phyloP scores from a whole-genome alignment of 345 rosid genomes.

The Syzygium oleosum region DNA sequence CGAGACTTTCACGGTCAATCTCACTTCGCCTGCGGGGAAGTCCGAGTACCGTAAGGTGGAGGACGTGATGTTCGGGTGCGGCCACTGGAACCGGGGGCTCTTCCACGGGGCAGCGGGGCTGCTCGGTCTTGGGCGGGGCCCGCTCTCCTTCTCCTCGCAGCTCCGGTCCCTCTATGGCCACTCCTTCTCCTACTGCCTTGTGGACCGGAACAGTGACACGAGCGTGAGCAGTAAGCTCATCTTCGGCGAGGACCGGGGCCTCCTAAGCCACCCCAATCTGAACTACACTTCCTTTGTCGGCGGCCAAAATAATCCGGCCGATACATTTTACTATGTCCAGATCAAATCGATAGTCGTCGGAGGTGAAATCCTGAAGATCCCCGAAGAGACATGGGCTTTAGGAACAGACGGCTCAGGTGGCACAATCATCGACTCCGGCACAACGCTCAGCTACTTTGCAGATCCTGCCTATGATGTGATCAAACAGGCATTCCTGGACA shows the following conservation, averaged over 20 bases:
- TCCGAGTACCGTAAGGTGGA: slow-evolving; percentile 53
- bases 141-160: slow-evolving; percentile 88
- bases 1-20: slow-evolving; percentile 81
- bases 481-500: slow-evolving; percentile 51
- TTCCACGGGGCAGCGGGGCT: slow-evolving; percentile 93
- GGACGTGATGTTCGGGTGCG: slow-evolving; percentile 91
- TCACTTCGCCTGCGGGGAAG: slow-evolving; percentile 38
- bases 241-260: slow-evolving; percentile 82
- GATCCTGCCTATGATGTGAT: slow-evolving; percentile 66
- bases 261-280: slow-evolving; percentile 54
- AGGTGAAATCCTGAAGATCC: slow-evolving; percentile 53
- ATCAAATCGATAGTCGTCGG: slow-evolving; percentile 62
- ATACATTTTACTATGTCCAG: slow-evolving; percentile 81
- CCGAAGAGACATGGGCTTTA: slow-evolving; percentile 64
- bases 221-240: slow-evolving; percentile 87
- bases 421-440: slow-evolving; percentile 87
- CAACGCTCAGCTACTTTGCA: slow-evolving; percentile 77
- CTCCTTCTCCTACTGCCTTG: slow-evolving; percentile 86
- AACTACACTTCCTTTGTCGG: slow-evolving; percentile 70
- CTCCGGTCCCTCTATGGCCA: slow-evolving; percentile 87
- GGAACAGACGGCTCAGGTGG: slow-evolving; percentile 65
- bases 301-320: slow-evolving; percentile 53
- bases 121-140: slow-evolving; percentile 87
- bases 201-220: slow-evolving; percentile 70
- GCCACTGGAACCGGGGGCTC: slow-evolving; percentile 95